Evolutionary conservation across 2,329 filamentous ascomycete genomes (phyloP), one percentile per base, ranked within the genome.

Genomic region (Talaromyces atroroseus): DNA sequence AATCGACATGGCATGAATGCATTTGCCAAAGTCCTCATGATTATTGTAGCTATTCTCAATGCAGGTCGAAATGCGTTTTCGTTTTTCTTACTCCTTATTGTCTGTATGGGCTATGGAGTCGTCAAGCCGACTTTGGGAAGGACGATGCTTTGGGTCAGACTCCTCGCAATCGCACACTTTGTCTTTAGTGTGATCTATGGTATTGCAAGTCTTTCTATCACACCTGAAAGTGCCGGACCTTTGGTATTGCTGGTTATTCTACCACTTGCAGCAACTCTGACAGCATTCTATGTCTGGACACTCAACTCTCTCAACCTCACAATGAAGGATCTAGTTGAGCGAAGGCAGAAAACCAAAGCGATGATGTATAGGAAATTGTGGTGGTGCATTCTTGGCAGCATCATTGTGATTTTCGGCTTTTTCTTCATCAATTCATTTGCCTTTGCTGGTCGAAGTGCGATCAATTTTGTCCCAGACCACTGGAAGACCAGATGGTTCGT

Each of bases 401-500:
- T 99, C 69, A 77, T 97, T 49, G 90, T 97, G 64, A 96, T 97
- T 64, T 99, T 99, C 65, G 91, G 82, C 57, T 99, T 99, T 78
- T 96, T 99, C 80, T 97, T 99, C 79, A 86, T 97, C 78, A 97
- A 96, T 79, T 95, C 89, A 64, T 91, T 96, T 74, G 90, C 89
- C 0, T 96, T 99, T 70, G 92, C 92, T 49, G 92, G 91, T 12
- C 85, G 86, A 49, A 83, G 82, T 49, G 88, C 92, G 61, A 89
- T 89, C 0, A 88, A 95, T 71, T 99, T 95, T 71, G 90, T 96
- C 4, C 94, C 94, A 1, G 89, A 90, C 64, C 92, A 99, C 74
- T 99, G 94, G 94, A 92, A 96, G 76, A 92, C 89, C 4, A 80
- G 94, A 59, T 99, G 94, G 94, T 99, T 99, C 68, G 84, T 99